Conservation (phyloP, 1,284 basidiomycete species). For the Trametes pubescens region DNA sequence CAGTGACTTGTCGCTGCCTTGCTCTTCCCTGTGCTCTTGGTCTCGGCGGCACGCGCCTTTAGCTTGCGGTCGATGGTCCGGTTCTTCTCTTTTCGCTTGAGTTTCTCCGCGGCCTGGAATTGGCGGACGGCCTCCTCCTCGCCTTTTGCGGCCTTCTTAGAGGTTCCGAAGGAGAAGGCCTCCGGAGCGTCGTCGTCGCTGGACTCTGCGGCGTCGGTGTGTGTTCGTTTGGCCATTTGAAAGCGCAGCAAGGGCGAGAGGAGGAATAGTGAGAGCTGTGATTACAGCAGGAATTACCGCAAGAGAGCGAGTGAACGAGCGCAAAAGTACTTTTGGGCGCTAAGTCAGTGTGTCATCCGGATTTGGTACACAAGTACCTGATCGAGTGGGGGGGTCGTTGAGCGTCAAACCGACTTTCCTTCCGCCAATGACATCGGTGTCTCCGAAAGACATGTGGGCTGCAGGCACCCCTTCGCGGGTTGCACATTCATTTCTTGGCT, state of each 20-base stretch:
- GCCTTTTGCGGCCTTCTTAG: constrained; percentile 40
- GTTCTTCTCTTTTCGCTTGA: constrained; percentile 44
- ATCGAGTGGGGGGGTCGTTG: background rate
- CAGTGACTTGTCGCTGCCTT: constrained; percentile 27
- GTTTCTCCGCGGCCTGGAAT: constrained; percentile 40
- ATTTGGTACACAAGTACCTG: constrained; percentile 4
- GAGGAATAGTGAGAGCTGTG: background rate
- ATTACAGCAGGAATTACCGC: background rate
- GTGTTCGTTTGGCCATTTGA: constrained; percentile 15
- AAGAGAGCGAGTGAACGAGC: background rate
- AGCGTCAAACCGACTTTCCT: background rate
- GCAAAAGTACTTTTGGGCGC: constrained; percentile 14
- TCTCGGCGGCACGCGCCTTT: constrained; percentile 40
- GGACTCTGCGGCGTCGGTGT: constrained; percentile 6
- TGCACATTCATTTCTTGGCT: background rate
- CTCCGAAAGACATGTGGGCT: background rate
- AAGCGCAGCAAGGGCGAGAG: background rate
- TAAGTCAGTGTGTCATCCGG: background rate
- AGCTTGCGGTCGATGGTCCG: constrained; percentile 39
- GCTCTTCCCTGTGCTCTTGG: constrained; percentile 25
- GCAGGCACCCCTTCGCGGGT: background rate
- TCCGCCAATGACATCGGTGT: constrained; percentile 4
- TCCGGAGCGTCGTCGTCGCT: constrained; percentile 43
- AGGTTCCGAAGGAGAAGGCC: constrained; percentile 41
- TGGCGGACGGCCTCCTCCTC: constrained; percentile 36